Evolutionary conservation across 169 alveolate species (phyloP), one percentile per base, ranked within the genome.

Genomic region (Cryptosporidium ubiquitum): DNA sequence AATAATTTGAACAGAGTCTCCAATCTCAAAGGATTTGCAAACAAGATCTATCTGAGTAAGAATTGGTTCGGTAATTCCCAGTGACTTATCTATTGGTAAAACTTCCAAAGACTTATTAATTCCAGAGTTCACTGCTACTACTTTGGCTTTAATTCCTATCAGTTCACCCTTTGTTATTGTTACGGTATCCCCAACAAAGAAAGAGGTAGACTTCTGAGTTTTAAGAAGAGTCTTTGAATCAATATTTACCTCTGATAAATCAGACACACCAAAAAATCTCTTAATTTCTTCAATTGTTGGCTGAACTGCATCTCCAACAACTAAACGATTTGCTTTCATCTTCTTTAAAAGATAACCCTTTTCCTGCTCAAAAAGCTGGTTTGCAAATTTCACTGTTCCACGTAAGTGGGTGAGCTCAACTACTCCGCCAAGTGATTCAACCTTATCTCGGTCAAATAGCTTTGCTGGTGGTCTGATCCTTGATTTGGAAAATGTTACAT

Each of bases 331-430:
- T 37, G 93, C 85, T 68, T 92, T 95, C 92, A 95, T 93, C 64
- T 93, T 93, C 49, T 91, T 85, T 84, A 95, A 52, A n/a, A 95
- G 69, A 68, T 93, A 93, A 20, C 97, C 97, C 47, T 93, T 91
- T 68, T 95, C 97, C 23, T 58, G 69, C 70, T 92, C 94, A 86
- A 95, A 95, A 33, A 94, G 92, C 91, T 92, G 92, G 52, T 94
- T 94, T 86, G 93, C 93, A 85, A 94, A 95, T 33, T 94, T 91
- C 66, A 92, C 91, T n/a, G 97, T 95, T 31, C 97, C 95, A 20
- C 96, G 96, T 49, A 92, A 84, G 39, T 94, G 89, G 1, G 96
- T 96, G 18, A 91, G 95, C 66, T 95, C 97, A 42, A 95, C 94
- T 20, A 94, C 86, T 20, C 97, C 97, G 9, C 97, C 97, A 57